Evolutionary conservation across 257 asterid genomes (phyloP).

Genomic region (Leonotis leonurus): DNA sequence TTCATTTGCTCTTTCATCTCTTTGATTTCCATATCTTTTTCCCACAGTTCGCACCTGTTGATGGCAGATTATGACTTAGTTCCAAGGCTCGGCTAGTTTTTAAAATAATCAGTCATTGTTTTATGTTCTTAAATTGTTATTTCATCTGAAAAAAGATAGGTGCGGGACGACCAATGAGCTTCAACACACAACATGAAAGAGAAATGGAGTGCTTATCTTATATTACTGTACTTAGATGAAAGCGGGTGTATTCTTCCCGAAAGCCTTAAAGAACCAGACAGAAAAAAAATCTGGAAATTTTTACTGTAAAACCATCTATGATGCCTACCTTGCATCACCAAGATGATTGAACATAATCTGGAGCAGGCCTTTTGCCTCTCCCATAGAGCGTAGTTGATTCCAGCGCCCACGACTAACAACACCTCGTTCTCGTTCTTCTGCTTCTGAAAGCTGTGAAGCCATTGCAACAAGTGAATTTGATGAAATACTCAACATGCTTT

Average conservation of each 20-base stretch:
- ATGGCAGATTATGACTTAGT: not conserved
- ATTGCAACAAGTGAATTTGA: slow-evolving; percentile 92
- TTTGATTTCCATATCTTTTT: slow-evolving; percentile 73
- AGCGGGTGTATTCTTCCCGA: too few species aligned
- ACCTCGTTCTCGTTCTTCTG: slow-evolving; percentile 94
- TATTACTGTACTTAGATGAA: too few species aligned
- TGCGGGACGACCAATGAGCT: too few species aligned
- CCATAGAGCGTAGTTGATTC: slow-evolving; percentile 98
- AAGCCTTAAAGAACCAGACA: too few species aligned
- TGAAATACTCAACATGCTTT: slow-evolving; percentile 86
- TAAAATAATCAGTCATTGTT: too few species aligned
- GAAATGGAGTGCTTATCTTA: too few species aligned
- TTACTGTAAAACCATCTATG: not conserved
- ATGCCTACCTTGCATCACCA: slow-evolving; percentile 72
- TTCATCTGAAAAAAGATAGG: too few species aligned
- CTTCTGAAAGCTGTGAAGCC: slow-evolving; percentile 99
- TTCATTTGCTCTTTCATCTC: slow-evolving; percentile 93
- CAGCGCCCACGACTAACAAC: slow-evolving; percentile 78
- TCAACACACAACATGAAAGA: too few species aligned
- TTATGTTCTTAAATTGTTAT: too few species aligned
- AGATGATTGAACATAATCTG: slow-evolving; percentile 85
- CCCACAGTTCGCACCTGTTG: slow-evolving; percentile 86
- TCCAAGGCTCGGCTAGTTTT: too few species aligned
- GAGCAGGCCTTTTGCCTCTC: slow-evolving; percentile 80
- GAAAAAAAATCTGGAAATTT: not conserved